These are phyloP conservation scores for Aureoboletus auriporus DNA, from an alignment of 768 basidiomycete genomes.

Conservation along the genomic window DNA sequence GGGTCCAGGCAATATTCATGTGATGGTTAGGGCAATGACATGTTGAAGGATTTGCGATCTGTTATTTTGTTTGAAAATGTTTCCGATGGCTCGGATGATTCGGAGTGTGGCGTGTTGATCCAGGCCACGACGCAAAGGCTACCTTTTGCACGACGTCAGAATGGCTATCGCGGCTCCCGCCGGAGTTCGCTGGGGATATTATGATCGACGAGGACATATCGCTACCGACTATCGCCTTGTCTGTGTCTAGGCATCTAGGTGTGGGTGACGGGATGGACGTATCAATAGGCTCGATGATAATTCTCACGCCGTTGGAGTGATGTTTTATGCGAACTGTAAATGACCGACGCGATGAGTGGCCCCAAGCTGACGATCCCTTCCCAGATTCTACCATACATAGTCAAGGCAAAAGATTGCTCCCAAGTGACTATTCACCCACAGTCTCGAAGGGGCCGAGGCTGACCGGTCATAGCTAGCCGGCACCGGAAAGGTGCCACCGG, in stretches of 20 bases:
- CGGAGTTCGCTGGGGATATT: conserved; percentile 26
- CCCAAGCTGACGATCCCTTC: too few species aligned
- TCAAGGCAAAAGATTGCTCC: too few species aligned
- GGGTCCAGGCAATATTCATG: not conserved
- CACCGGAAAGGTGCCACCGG: too few species aligned
- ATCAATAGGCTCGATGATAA: too few species aligned
- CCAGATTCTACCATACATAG: too few species aligned
- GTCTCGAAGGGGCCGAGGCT: too few species aligned
- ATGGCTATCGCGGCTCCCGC: conserved; percentile 32
- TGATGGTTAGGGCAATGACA: conserved; percentile 52
- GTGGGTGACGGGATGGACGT: conserved; percentile 17
- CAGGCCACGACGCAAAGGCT: conserved; percentile 47
- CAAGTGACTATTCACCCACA: too few species aligned
- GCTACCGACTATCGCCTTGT: not conserved
- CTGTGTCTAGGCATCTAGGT: not conserved
- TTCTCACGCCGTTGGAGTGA: too few species aligned
- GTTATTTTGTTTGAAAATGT: conserved; percentile 66
- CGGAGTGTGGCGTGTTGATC: conserved; percentile 43
- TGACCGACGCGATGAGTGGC: too few species aligned
- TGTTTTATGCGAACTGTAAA: too few species aligned
- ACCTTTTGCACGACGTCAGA: conserved; percentile 31
- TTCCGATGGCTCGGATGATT: conserved; percentile 45
- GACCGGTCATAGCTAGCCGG: too few species aligned
- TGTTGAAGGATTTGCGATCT: conserved; percentile 55
- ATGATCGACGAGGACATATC: conserved; percentile 8